A percentile compares a stretch with the other conserved stretches of the same genome.
phyloP scores from a whole-genome alignment of 192 early-diverging fungal species.

The Coemansia guatemalensis region DNA sequence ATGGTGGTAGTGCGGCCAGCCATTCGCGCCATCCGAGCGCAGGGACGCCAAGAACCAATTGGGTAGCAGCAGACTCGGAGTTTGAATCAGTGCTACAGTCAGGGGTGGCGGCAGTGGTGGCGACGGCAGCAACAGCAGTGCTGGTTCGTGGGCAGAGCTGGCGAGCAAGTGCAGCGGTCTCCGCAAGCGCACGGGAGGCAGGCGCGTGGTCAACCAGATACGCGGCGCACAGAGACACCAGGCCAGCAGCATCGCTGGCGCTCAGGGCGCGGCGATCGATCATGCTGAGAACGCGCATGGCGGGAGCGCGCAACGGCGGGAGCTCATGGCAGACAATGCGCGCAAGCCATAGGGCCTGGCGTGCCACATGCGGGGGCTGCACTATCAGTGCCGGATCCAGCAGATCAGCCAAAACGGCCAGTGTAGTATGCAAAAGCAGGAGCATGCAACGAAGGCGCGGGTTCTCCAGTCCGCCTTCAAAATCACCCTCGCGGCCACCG shows the following conservation, averaged over 20 bases:
- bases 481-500: background rate
- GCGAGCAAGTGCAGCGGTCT: background rate
- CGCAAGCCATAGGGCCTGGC: conserved; percentile 19
- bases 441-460: conserved; percentile 23
- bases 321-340: conserved; percentile 41
- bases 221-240: conserved; percentile 16
- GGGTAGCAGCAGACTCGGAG: background rate
- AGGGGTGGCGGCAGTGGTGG: background rate
- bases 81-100: background rate
- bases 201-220: conserved; percentile 15
- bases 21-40: conserved; percentile 6
- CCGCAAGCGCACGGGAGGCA: background rate
- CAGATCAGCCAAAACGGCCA: conserved; percentile 28
- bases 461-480: conserved; percentile 12
- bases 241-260: conserved; percentile 17
- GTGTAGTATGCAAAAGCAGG: conserved; percentile 10
- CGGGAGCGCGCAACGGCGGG: conserved; percentile 19
- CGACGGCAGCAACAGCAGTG: background rate
- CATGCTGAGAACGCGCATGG: conserved; percentile 25
- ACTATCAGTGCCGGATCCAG: conserved; percentile 23
- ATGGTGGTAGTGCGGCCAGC: conserved; percentile 5
- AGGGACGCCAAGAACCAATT: background rate
- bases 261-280: conserved; percentile 15
- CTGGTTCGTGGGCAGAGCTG: background rate
- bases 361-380: conserved; percentile 30